Conservation (phyloP, 169 alveolate genomes). For the Plasmodium yoelii region DNA sequence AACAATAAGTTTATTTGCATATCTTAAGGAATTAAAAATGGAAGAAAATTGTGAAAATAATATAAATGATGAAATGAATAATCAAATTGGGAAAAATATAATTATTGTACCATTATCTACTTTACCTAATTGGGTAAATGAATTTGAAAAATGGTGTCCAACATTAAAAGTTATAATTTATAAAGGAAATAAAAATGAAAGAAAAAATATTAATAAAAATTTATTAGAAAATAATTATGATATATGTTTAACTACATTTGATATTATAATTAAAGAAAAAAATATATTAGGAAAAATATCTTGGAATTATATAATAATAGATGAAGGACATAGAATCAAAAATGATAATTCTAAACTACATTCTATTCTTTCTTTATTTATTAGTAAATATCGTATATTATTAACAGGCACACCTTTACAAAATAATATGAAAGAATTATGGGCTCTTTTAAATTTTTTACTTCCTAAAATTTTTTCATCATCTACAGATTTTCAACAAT, state of each 20-base stretch:
- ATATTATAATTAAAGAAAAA: constrained; percentile 76
- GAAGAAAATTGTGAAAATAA: background rate
- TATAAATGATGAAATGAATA: background rate
- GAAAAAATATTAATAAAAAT: constrained; percentile 79
- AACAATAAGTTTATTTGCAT: constrained; percentile 95
- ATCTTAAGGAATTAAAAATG: constrained; percentile 91
- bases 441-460: constrained; percentile 98
- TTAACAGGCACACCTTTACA: constrained; percentile 99
- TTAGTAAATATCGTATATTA: constrained; percentile 95
- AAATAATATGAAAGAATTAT: constrained; percentile 97
- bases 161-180: constrained; percentile 94
- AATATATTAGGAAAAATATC: constrained; percentile 81
- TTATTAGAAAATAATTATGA: constrained; percentile 73
- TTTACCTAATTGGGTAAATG: constrained; percentile 97
- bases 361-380: constrained; percentile 87
- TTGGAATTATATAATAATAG: constrained; percentile 98
- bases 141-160: constrained; percentile 96
- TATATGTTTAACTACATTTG: constrained; percentile 79
- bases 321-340: constrained; percentile 99
- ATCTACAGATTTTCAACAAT: constrained; percentile 97
- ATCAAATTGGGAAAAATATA: constrained; percentile 80
- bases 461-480: constrained; percentile 97
- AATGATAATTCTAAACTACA: constrained; percentile 96
- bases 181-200: constrained; percentile 95
- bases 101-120: constrained; percentile 98